phyloP scores from a whole-genome alignment of 768 basidiomycete genomes.

The Tylopilus sp. region DNA sequence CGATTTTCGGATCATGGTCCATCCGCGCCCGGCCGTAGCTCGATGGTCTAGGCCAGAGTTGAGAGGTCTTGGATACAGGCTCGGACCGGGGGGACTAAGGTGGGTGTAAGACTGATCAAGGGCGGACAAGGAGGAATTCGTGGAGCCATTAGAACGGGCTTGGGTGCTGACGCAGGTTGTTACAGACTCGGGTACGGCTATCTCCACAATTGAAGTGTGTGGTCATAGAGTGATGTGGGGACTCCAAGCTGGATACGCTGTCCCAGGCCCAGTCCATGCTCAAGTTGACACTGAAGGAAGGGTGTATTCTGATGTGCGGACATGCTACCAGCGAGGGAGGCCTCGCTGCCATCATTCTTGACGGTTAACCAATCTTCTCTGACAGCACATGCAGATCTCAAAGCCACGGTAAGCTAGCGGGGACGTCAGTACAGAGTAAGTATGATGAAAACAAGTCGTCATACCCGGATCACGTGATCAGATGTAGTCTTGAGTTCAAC shows the following conservation, averaged over 20 bases:
- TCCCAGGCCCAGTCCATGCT: conserved; percentile 78
- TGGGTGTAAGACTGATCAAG: conserved; percentile 82
- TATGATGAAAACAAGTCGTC: too few relatives aligned
- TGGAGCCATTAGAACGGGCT: conserved; percentile 49
- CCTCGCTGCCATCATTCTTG: conserved; percentile 45
- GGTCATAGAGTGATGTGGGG: conserved; percentile 50
- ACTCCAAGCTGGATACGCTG: conserved; percentile 76
- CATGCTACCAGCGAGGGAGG: conserved; percentile 73
- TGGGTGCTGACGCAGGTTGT: conserved; percentile 41
- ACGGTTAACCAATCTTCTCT: too few relatives aligned
- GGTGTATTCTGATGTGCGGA: conserved; percentile 66
- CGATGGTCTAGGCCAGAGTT: conserved; percentile 41
- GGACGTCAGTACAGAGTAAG: too few relatives aligned
- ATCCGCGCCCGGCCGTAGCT: conserved; percentile 53
- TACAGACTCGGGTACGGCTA: conserved; percentile 28
- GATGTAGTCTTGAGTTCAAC: too few relatives aligned
- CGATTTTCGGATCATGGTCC: conserved; percentile 69
- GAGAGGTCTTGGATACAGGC: conserved; percentile 59
- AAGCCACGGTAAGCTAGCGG: too few relatives aligned
- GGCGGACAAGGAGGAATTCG: conserved; percentile 59
- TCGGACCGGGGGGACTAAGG: conserved; percentile 66
- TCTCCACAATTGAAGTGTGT: conserved; percentile 46
- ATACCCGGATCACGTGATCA: too few relatives aligned
- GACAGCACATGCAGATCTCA: too few relatives aligned
- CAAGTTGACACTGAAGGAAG: conserved; percentile 42